phyloP scores from a whole-genome alignment of 2,329 filamentous ascomycete genomes.

The Trichoderma koningii region DNA sequence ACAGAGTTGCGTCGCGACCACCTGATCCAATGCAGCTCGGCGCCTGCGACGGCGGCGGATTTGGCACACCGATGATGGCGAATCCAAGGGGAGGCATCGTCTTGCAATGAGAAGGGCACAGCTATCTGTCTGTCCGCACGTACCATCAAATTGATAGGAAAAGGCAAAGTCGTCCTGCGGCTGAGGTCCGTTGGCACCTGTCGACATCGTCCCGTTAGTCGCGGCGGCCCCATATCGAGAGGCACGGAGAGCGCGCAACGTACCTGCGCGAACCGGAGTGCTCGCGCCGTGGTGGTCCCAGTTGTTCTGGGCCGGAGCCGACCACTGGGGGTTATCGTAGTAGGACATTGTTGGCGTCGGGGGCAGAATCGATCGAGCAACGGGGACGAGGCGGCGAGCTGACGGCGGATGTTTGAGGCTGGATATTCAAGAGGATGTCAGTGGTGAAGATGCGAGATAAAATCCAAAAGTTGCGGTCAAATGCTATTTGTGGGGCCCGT shows the following conservation, averaged over 20 bases:
- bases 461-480: constrained; percentile 27
- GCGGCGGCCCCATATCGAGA: not conserved
- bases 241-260: constrained; percentile 26
- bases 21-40: not conserved
- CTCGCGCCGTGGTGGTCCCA: constrained; percentile 50
- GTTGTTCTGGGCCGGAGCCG: constrained; percentile 44
- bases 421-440: constrained; percentile 7
- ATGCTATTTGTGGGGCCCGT: constrained; percentile 25
- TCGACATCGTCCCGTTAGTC: constrained; percentile 28
- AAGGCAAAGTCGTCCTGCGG: constrained; percentile 80
- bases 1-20: too few relatives aligned
- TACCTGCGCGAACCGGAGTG: constrained; percentile 47
- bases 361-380: constrained; percentile 17
- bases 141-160: constrained; percentile 87
- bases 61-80: not conserved
- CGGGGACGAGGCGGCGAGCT: constrained; percentile 9
- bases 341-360: constrained; percentile 44
- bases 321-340: constrained; percentile 49
- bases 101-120: not conserved
- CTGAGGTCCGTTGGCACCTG: constrained; percentile 74
- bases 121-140: constrained; percentile 41
- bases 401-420: constrained; percentile 7
- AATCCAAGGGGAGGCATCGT: not conserved
- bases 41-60: not conserved
- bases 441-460: constrained; percentile 24